Conservation (phyloP, 768 basidiomycete species). For the Pulveroboletus sp. region DNA sequence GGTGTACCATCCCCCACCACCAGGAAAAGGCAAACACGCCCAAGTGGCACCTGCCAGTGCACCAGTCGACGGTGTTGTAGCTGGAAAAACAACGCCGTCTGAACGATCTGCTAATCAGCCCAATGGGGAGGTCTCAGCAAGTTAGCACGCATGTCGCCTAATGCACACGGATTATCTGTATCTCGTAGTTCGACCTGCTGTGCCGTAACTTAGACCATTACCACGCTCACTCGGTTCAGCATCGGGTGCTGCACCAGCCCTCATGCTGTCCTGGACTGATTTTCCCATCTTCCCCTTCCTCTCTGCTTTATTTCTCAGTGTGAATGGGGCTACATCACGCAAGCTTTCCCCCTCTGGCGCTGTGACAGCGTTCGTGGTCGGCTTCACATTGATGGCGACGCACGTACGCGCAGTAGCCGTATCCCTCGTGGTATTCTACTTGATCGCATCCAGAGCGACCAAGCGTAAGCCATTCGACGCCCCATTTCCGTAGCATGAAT, state of each 20-base stretch:
- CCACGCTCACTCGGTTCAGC: no score
- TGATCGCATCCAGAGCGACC: conserved; percentile 78
- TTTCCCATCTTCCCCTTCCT: conserved; percentile 41
- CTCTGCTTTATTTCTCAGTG: conserved; percentile 51
- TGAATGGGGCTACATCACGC: conserved; percentile 67
- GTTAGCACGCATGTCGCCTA: no score
- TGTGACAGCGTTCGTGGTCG: conserved; percentile 69
- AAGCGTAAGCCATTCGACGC: conserved; percentile 48
- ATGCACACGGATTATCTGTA: no score
- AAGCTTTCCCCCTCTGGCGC: conserved; percentile 80
- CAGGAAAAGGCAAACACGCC: conserved; percentile 65
- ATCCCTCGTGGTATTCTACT: conserved; percentile 72
- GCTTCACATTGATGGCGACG: conserved; percentile 68
- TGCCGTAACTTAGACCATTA: no score
- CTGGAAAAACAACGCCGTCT: no score
- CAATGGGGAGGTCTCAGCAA: no score
- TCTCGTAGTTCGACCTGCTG: no score
- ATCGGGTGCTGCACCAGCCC: background rate
- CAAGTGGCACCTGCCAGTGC: conserved; percentile 6
- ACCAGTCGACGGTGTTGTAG: no score
- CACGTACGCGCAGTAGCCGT: conserved; percentile 61
- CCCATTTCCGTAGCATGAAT: background rate
- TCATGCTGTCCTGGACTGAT: conserved; percentile 23
- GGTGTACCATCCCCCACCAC: conserved; percentile 80
- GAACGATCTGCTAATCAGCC: no score